A percentile compares a stretch with the other conserved stretches of the same genome.
phyloP scores from a whole-genome alignment of 805 yeast genomes.

The Saccharomycopsis lassenensis region DNA sequence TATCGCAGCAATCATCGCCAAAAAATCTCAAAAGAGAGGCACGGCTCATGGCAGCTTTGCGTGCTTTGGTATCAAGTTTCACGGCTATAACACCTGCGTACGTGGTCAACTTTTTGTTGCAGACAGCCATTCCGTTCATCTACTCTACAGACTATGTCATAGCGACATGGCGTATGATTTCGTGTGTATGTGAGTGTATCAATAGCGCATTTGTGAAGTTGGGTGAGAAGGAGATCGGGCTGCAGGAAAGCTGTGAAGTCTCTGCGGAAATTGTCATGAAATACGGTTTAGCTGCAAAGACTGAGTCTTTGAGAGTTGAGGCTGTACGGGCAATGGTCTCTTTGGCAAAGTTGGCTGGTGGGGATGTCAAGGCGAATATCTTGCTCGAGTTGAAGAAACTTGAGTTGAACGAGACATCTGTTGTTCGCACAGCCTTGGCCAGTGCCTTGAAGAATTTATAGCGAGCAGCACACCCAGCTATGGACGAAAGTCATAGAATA shows the following conservation, averaged over 20 bases:
- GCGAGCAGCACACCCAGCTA: no score
- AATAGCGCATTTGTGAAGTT: constrained; percentile 18
- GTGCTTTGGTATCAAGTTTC: constrained; percentile 29
- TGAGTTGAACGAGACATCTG: no score
- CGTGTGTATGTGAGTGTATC: constrained; percentile 34
- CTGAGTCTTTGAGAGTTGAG: constrained; percentile 37
- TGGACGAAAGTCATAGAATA: no score
- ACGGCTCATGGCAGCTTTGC: constrained; percentile 29
- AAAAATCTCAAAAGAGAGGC: constrained; percentile 40
- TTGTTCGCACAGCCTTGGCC: no score
- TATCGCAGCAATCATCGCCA: constrained; percentile 30
- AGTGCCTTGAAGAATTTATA: no score
- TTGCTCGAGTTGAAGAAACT: constrained; percentile 14
- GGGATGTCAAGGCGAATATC: constrained; percentile 20
- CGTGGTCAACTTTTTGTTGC: constrained; percentile 23
- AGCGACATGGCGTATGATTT: constrained; percentile 53
- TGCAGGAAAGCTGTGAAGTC: background rate
- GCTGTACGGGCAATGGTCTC: constrained; percentile 29
- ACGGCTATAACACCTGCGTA: constrained; percentile 18
- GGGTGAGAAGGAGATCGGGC: constrained; percentile 1
- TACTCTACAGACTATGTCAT: constrained; percentile 23
- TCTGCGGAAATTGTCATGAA: constrained; percentile 9
- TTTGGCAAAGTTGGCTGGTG: constrained; percentile 18
- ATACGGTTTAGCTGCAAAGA: constrained; percentile 22
- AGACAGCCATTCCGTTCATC: constrained; percentile 22